Base-by-base conservation (phyloP, 768 basidiomycete genomes). In the Phaeotremella fagi region DNA sequence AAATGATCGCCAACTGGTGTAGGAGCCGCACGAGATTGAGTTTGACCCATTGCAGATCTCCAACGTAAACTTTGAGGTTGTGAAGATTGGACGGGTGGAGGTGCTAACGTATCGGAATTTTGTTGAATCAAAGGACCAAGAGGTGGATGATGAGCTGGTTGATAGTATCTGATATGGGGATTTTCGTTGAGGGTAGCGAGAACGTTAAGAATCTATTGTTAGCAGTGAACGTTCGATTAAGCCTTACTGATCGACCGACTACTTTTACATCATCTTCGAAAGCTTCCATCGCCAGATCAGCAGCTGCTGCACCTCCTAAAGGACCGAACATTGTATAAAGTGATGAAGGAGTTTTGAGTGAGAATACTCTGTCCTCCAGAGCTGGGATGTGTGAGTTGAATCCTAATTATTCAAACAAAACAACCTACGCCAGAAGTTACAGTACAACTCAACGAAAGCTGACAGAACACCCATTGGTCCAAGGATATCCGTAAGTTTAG, bases 251-350 rank as follows among this genome's bases (percentile, higher is more conserved):
- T 25, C 74, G 70, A 27, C 77, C 72, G 44, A 71, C 71, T 66
- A 90, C 88, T 50, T 81, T 79, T 18, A 99, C 78, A 67, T 97
- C 92, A 66, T 94, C 89, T 68, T 90, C 86, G 41, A 92, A 78
- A n/a, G 86, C 80, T 38, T 82, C 81, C 36, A 87, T 81, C 9
- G 88, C 83, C 3, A 80, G 74, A 63, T 80, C 83, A 60, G 82
- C 83, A 0, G 82, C 78, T n/a, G 80, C 77, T 25, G 87, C 84
- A 36, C 80, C 61, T 50, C 86, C 81, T 1, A 88, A 86, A 1
- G 91, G 88, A 52, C 87, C 88, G 73, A 85, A 98, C 57, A 90
- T 80, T 57, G 85, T 87, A 74, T 87, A 94, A 80, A 98, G 95
- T 28, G 85, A 75, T 42, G 81, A 80, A 0, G 92, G 92, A 1